A percentile compares a stretch with the other conserved stretches of the same genome.
Conservation (phyloP, 129 eudicot genomes). For the Cynara cardunculus region DNA sequence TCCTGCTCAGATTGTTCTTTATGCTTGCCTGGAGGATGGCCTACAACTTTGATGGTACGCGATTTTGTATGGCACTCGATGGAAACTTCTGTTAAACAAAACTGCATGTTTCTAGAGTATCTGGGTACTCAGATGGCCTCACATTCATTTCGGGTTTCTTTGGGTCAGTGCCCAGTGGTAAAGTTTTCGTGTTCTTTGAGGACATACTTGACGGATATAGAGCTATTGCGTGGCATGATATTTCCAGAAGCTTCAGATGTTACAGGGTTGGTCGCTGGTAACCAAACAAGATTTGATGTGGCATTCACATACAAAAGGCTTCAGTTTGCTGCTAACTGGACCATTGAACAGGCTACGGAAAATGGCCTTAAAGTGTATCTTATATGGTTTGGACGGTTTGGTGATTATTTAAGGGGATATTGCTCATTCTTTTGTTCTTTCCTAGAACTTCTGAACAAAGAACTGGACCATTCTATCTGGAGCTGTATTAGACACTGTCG, state of each 20-base stretch:
- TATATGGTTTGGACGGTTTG: conserved; percentile 69
- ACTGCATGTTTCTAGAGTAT: conserved; percentile 69
- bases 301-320: conserved; percentile 35
- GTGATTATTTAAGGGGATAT: conserved; percentile 41
- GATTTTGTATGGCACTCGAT: conserved; percentile 63
- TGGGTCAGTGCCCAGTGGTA: conserved; percentile 17
- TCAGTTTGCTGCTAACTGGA: conserved; percentile 82
- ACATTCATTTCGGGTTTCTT: conserved; percentile 21
- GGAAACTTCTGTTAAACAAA: conserved; percentile 70
- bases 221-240: conserved; percentile 38
- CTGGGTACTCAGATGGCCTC: conserved; percentile 59
- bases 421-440: conserved; percentile 45
- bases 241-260: conserved; percentile 39
- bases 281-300: conserved; percentile 22
- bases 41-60: conserved; percentile 52
- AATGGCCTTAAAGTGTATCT: conserved; percentile 55
- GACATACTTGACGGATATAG: conserved; percentile 43
- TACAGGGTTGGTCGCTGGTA: conserved; percentile 1
- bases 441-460: conserved; percentile 40
- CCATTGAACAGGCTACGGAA: conserved; percentile 74
- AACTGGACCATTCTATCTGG: conserved; percentile 78
- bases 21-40: conserved; percentile 92
- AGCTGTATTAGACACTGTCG: conserved; percentile 29
- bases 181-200: conserved; percentile 21
- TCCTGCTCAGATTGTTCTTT: conserved; percentile 28